Evolutionary conservation across 345 rosid genomes (phyloP), one percentile per base, ranked within the genome.

Genomic region (Abelmoschus esculentus): DNA sequence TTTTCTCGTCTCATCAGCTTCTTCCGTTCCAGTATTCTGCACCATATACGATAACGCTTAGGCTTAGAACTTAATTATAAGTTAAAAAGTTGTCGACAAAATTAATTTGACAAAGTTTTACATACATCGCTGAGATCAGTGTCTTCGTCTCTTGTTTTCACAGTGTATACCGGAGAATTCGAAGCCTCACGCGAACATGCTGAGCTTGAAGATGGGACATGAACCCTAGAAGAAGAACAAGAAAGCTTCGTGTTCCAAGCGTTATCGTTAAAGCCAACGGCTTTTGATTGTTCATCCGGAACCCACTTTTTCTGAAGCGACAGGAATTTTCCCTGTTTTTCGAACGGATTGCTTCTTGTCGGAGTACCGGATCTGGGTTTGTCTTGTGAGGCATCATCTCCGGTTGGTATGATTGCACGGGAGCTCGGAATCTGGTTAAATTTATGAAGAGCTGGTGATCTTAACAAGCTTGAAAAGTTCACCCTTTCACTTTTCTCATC

Each of bases 201-300:
- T n/a, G 89, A 83, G 66, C 74, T 69, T 15, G 71, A 34, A 18
- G 66, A 36, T 46, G 44, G 73, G 38, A 18, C 73, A 49, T 9
- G 52, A 72, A 44, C 56, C 49, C 59, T 67, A 66, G 40, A 28
- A 66, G 56, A 28, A 12, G 62, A 13, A 36, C 42, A 36, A 36
- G 42, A 9, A 36, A 38, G 42, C 42, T 9, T 38, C 42, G 9
- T 7, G 7, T 38, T 38, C 42, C 42, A 38, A 38, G 10, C 9
- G 9, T 38, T 38, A 38, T 38, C 42, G 42, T 38, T 7, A 12
- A 17, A 64, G 59, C 76, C 72, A 68, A 73, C 74, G 38, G 87
- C 85, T 88, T 82, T 86, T 46, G 92, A 88, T 49, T 85, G 84
- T 76, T 84, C 86, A 68, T 86, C 90, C 14, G 87, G 89, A 52